A percentile compares a stretch with the other conserved stretches of the same genome.
phyloP scores from a whole-genome alignment of 1,284 basidiomycete genomes.

The Cryptococcus jaspeensis region DNA sequence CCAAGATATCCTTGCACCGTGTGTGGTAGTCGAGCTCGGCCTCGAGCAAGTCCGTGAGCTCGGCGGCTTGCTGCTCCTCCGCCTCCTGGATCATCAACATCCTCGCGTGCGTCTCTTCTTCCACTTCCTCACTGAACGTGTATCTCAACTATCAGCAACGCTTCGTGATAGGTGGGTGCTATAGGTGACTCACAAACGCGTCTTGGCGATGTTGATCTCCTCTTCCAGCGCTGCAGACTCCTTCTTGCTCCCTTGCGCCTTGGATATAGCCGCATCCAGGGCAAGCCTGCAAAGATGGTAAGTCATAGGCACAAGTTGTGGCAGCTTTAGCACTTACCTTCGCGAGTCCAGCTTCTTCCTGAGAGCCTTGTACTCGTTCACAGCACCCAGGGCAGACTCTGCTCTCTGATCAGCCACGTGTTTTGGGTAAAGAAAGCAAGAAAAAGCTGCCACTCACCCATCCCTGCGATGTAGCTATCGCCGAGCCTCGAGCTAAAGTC shows the following conservation, averaged over 20 bases:
- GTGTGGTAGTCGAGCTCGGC: conserved; percentile 70
- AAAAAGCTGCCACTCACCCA: conserved; percentile 44
- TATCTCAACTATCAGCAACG: background rate
- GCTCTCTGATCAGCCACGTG: background rate
- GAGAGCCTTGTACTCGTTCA: conserved; percentile 49
- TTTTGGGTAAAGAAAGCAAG: background rate
- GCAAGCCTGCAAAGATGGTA: conserved; percentile 58
- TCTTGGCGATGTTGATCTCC: conserved; percentile 65
- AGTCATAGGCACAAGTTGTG: background rate
- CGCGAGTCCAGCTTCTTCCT: conserved; percentile 68
- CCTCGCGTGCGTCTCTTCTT: conserved; percentile 70
- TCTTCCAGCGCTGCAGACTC: conserved; percentile 70
- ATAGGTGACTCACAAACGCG: conserved; percentile 64
- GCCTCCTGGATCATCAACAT: conserved; percentile 75
- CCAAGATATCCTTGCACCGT: conserved; percentile 66
- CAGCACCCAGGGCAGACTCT: conserved; percentile 55
- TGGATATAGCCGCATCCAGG: conserved; percentile 71
- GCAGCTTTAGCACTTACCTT: conserved; percentile 54
- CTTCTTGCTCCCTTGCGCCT: conserved; percentile 61
- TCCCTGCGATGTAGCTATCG: conserved; percentile 67
- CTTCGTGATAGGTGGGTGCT: background rate
- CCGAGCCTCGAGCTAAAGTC: conserved; percentile 67
- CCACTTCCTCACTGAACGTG: conserved; percentile 67
- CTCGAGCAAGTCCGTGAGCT: conserved; percentile 67
- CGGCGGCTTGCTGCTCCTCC: conserved; percentile 64